Conservation (phyloP, 2,329 filamentous ascomycete genomes). For the Diaporthe sp. region DNA sequence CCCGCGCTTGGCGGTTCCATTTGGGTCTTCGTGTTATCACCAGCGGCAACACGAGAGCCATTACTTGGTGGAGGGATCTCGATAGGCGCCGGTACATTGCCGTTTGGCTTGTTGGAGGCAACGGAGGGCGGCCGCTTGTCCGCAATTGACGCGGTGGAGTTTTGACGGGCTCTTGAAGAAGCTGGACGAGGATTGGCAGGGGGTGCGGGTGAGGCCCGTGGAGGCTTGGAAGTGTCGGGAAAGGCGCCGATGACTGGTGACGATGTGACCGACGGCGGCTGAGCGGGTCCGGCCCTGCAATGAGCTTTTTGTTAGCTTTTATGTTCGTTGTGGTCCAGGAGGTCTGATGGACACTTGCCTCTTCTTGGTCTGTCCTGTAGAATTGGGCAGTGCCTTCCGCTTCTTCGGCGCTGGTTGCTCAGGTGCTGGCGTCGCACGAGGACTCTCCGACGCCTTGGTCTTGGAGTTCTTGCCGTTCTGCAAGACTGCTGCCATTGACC, state of each 20-base stretch:
- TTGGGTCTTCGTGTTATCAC: conserved; percentile 61
- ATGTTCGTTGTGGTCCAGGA: conserved; percentile 44
- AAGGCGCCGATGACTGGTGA: conserved; percentile 81
- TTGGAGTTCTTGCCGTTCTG: conserved; percentile 63
- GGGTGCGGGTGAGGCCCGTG: conserved; percentile 71
- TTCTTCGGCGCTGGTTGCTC: conserved; percentile 75
- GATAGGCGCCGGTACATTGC: conserved; percentile 54
- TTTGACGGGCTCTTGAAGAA: conserved; percentile 81
- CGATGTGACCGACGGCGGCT: conserved; percentile 78
- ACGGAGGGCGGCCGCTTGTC: conserved; percentile 73
- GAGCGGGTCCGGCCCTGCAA: conserved; percentile 42
- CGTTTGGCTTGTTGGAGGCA: conserved; percentile 72
- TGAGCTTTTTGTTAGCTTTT: conserved; percentile 46
- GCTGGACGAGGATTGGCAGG: conserved; percentile 69
- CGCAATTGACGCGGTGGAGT: conserved; percentile 72
- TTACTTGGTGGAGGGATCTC: conserved; percentile 50
- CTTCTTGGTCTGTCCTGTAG: conserved; percentile 82
- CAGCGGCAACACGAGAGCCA: conserved; percentile 46
- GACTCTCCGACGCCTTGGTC: conserved; percentile 70
- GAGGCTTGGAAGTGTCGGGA: conserved; percentile 68
- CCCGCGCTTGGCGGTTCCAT: conserved; percentile 60
- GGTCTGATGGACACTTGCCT: conserved; percentile 65
- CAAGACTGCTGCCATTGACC: conserved; percentile 73
- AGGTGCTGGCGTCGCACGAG: conserved; percentile 75
- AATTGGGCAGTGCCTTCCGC: conserved; percentile 73